A percentile compares a stretch with the other conserved stretches of the same genome.
Evolutionary conservation across 108 stramenopile genomes (phyloP).

Genomic region (Skeletonema menzelii): DNA sequence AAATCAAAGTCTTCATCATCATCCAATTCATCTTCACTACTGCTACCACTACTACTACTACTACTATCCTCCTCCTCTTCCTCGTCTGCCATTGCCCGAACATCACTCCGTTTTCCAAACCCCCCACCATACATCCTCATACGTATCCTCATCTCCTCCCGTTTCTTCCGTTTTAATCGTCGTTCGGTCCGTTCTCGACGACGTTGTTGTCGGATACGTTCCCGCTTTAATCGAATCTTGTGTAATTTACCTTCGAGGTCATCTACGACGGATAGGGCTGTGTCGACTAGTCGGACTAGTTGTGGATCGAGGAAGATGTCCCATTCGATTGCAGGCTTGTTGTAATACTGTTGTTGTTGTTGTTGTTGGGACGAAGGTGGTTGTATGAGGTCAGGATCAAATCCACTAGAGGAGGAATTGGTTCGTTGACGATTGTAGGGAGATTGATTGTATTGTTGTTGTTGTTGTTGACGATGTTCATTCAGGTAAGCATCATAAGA

Average conservation of each 20-base stretch:
- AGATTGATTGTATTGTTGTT: background rate
- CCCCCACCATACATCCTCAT: background rate
- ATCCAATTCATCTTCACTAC: conserved; percentile 10
- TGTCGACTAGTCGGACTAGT: conserved; percentile 35
- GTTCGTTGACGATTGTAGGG: background rate
- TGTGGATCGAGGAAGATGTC: conserved; percentile 63
- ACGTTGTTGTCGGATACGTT: background rate
- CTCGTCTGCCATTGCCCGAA: background rate
- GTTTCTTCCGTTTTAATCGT: background rate
- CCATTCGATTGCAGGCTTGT: conserved; percentile 39
- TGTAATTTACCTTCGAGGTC: conserved; percentile 8
- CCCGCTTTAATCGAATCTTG: conserved; percentile 10
- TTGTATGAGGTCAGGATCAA: too few relatives aligned
- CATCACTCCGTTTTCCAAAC: background rate
- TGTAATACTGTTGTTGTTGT: background rate
- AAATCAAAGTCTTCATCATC: conserved; percentile 30
- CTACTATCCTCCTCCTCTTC: background rate
- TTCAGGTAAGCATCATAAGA: background rate
- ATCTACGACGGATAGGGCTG: conserved; percentile 22
- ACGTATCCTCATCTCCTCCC: background rate
- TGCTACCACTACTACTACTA: background rate
- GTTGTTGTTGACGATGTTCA: background rate
- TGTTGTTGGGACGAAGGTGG: background rate
- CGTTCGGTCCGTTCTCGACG: background rate
- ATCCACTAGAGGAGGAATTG: background rate